Evolutionary conservation across 306 rosid species (phyloP).

Genomic region (Inga laurina): DNA sequence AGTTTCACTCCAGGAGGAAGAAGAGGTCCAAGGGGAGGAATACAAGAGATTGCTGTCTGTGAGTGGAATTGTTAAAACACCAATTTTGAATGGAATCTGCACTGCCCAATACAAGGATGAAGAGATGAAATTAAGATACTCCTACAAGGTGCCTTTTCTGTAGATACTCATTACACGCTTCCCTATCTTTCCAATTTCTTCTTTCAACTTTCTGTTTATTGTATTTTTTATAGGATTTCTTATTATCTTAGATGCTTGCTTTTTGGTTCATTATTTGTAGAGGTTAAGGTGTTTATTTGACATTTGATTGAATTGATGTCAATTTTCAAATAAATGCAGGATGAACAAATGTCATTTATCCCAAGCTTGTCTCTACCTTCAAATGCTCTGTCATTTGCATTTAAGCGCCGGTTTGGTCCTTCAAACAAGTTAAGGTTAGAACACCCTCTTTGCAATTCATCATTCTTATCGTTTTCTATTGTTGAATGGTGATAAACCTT

Average conservation of each 20-base stretch:
- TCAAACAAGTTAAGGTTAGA: slow-evolving; percentile 84
- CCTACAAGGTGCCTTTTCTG: slow-evolving; percentile 60
- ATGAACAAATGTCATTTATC: slow-evolving; percentile 79
- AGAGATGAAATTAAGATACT: slow-evolving; percentile 67
- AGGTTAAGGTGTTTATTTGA: slow-evolving; percentile 10
- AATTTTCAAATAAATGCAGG: slow-evolving; percentile 58
- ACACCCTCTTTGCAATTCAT: slow-evolving; percentile 9
- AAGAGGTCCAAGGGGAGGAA: slow-evolving; percentile 73
- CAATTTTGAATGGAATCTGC: slow-evolving; percentile 58
- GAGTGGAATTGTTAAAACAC: slow-evolving; percentile 66
- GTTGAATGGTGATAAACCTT: background rate
- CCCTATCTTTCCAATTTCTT: background rate
- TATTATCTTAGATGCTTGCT: background rate
- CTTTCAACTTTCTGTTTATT: background rate
- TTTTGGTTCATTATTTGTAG: slow-evolving; percentile 13
- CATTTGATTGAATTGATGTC: background rate
- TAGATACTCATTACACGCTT: background rate
- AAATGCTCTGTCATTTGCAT: slow-evolving; percentile 78
- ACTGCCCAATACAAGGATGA: slow-evolving; percentile 77
- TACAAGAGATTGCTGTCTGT: slow-evolving; percentile 48
- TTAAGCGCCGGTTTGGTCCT: slow-evolving; percentile 82
- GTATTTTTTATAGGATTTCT: slow-evolving; percentile 1
- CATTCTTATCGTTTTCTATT: slow-evolving; percentile 12
- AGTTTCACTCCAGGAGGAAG: slow-evolving; percentile 69
- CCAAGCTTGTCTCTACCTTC: slow-evolving; percentile 79